Percentiles rank a stretch among this genome's conserved stretches.
Evolutionary conservation across 2,329 filamentous ascomycete species (phyloP).

Genomic region (Epichloe uncinata): DNA sequence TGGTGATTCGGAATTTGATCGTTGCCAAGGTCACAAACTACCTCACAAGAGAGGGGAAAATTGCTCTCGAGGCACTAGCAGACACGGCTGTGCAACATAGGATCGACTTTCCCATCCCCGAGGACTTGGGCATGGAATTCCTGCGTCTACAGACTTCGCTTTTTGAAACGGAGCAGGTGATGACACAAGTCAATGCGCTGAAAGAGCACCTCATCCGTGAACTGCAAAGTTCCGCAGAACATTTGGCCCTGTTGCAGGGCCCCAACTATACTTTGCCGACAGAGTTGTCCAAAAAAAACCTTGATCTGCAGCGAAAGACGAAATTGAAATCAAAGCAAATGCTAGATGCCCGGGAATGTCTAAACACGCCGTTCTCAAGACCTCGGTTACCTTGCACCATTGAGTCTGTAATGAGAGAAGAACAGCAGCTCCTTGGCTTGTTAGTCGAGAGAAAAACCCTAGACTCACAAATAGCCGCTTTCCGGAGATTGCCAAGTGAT

Average conservation of each 20-base stretch:
- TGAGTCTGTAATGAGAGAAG: slow-evolving; percentile 44
- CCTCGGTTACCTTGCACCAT: slow-evolving; percentile 31
- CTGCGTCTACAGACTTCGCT: slow-evolving; percentile 41
- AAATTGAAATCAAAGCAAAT: slow-evolving; percentile 55
- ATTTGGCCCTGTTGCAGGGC: slow-evolving; percentile 30
- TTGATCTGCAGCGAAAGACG: slow-evolving; percentile 57
- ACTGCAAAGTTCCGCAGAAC: slow-evolving; percentile 21
- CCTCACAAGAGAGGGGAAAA: slow-evolving; percentile 37
- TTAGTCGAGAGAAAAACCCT: slow-evolving; percentile 43
- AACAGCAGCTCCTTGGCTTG: slow-evolving; percentile 44
- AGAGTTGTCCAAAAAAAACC: slow-evolving; percentile 54
- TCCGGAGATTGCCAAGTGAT: slow-evolving; percentile 61
- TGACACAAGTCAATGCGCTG: slow-evolving; percentile 41
- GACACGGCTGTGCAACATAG: slow-evolving; percentile 36
- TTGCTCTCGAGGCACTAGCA: slow-evolving; percentile 45
- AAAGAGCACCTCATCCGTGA: slow-evolving; percentile 41
- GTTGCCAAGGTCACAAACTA: not conserved
- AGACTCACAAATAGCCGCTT: slow-evolving; percentile 49
- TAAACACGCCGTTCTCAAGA: slow-evolving; percentile 23
- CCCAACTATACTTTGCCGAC: slow-evolving; percentile 39
- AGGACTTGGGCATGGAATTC: slow-evolving; percentile 37
- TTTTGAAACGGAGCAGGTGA: slow-evolving; percentile 40
- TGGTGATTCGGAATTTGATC: slow-evolving; percentile 33
- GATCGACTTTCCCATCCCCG: slow-evolving; percentile 32
- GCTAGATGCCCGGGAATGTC: slow-evolving; percentile 46